These are phyloP conservation scores for Platanus orientalis DNA, from an alignment of 164 flowering plant genomes.

Conservation along the genomic window DNA sequence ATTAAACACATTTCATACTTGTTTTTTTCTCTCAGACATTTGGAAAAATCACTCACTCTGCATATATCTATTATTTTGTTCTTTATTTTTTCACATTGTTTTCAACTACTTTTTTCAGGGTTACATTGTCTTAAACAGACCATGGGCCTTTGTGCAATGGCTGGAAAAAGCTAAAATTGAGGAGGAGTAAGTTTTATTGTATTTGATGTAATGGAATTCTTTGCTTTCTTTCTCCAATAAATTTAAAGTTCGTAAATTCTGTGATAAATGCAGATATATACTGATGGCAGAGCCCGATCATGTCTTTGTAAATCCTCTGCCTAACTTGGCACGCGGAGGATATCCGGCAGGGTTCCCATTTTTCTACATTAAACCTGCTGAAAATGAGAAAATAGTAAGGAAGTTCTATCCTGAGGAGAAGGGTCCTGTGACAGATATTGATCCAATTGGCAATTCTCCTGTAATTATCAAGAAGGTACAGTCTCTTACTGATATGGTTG, in stretches of 20 bases:
- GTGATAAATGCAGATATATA: slow-evolving; percentile 59
- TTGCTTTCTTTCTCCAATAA: background rate
- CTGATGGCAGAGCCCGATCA: slow-evolving; percentile 99
- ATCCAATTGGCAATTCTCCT: slow-evolving; percentile 98
- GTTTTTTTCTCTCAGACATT: background rate
- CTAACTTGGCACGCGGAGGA: slow-evolving; percentile 71
- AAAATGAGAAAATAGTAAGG: slow-evolving; percentile 63
- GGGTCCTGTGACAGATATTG: slow-evolving; percentile 82
- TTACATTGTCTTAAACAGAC: slow-evolving; percentile 90
- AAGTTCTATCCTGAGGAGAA: slow-evolving; percentile 80
- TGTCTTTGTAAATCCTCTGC: slow-evolving; percentile 74
- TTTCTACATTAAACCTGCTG: slow-evolving; percentile 76
- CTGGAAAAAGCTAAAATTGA: slow-evolving; percentile 74
- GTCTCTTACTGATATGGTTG: slow-evolving; percentile 5
- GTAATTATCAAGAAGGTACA: slow-evolving; percentile 87
- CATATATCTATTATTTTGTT: background rate
- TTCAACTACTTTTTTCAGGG: slow-evolving; percentile 53
- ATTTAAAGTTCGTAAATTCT: slow-evolving; percentile 7
- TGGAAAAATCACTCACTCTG: background rate
- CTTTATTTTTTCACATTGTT: slow-evolving; percentile 2
- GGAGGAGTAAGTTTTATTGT: slow-evolving; percentile 73
- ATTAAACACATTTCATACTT: background rate
- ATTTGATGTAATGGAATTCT: slow-evolving; percentile 1
- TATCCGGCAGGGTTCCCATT: slow-evolving; percentile 82
- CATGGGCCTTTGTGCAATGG: slow-evolving; percentile 99